Conservation (phyloP, 1,284 basidiomycete species). For the Afroboletus lepidellus region DNA sequence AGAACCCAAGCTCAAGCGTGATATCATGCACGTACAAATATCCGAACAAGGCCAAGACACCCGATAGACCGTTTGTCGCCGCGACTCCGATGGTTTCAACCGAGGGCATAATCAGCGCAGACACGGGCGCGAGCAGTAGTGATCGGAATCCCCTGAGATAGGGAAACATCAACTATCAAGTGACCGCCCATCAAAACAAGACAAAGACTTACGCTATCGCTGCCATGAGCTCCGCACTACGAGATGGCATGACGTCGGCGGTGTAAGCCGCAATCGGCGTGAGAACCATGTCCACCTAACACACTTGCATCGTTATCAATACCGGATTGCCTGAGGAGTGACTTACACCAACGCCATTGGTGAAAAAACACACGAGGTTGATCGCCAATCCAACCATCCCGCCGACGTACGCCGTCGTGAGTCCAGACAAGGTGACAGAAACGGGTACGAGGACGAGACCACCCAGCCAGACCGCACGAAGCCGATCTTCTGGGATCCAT, state of each 20-base stretch:
- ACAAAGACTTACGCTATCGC: conserved; percentile 36
- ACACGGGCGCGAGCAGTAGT: conserved; percentile 29
- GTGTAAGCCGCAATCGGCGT: conserved; percentile 53
- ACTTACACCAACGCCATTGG: conserved; percentile 51
- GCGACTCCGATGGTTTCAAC: conserved; percentile 54
- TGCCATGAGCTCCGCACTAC: conserved; percentile 53
- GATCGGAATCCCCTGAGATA: conserved; percentile 44
- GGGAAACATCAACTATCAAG: neutral
- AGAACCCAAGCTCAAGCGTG: neutral
- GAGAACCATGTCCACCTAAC: conserved; percentile 45
- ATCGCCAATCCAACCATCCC: conserved; percentile 41
- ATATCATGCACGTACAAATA: conserved; percentile 38
- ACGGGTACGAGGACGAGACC: conserved; percentile 41
- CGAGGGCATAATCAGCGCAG: conserved; percentile 36
- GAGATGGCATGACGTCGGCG: conserved; percentile 54
- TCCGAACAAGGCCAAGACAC: conserved; percentile 42
- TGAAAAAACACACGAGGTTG: conserved; percentile 44
- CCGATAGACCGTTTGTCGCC: conserved; percentile 48
- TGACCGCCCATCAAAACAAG: neutral
- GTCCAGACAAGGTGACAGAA: conserved; percentile 23
- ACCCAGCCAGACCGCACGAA: conserved; percentile 49
- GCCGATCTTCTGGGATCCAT: conserved; percentile 60
- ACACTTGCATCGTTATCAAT: neutral
- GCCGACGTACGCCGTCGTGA: conserved; percentile 35
- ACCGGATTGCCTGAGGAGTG: neutral